Conservation (phyloP, 108 stramenopile species). For the Aurantiochytrium sp. region DNA sequence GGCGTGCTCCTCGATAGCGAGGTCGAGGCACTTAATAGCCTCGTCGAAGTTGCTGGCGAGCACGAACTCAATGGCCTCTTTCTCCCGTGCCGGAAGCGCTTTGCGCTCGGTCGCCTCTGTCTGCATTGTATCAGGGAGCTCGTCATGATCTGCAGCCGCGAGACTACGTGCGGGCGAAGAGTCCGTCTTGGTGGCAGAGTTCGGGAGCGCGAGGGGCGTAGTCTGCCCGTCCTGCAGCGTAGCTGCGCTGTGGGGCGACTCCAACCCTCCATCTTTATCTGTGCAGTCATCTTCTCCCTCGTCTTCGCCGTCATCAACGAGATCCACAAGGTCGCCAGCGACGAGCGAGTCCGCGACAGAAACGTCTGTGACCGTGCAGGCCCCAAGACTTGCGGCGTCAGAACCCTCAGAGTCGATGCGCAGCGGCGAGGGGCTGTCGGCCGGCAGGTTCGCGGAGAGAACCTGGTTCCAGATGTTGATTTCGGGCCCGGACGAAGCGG, state of each 20-base stretch:
- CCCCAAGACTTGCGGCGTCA: not conserved
- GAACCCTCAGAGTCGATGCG: not conserved
- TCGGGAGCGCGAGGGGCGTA: too few relatives aligned
- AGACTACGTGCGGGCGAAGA: not conserved
- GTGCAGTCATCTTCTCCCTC: too few relatives aligned
- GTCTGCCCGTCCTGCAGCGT: too few relatives aligned
- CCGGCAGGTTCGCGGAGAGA: not conserved
- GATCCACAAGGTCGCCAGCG: too few relatives aligned
- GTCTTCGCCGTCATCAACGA: too few relatives aligned
- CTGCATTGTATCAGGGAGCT: not conserved
- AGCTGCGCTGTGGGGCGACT: too few relatives aligned
- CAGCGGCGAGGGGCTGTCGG: not conserved
- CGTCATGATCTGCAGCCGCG: not conserved
- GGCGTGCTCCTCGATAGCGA: not conserved
- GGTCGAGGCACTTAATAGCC: not conserved
- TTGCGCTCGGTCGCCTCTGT: not conserved
- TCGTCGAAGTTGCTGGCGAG: not conserved
- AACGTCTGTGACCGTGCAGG: too few relatives aligned
- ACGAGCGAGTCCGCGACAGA: too few relatives aligned
- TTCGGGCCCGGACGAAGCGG: not conserved
- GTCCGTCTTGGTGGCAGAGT: too few relatives aligned
- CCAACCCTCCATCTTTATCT: too few relatives aligned
- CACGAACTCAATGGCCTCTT: not conserved
- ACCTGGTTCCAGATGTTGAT: not conserved
- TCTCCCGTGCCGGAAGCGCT: not conserved